Base-by-base conservation (phyloP, 495 filamentous ascomycete genomes). In the Annulohypoxylon bovei region DNA sequence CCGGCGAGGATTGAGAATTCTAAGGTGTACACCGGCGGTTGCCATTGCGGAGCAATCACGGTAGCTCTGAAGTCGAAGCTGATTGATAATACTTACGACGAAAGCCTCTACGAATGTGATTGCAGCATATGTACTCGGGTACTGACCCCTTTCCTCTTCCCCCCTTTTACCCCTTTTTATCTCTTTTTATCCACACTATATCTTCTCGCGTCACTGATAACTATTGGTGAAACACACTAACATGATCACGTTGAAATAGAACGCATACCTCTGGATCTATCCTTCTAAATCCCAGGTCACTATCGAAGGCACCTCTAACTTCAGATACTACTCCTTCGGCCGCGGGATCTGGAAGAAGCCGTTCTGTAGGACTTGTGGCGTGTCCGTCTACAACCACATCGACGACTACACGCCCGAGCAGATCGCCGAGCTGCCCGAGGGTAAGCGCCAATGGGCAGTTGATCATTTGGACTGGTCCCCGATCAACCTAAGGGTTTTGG, bases 31-130 rank as follows among this genome's bases (percentile, higher is more conserved):
- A 75, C 57, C 6, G 78, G 78, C 14, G 60, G 70, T 7, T 80
- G 78, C 52, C 78, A 80, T 65, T 80, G 78, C 32, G 77, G 78
- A 32, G 68, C 60, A 4, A 60, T 78, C 28, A 76, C 72, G 0
- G 11, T 78, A n/a, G 70, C 74, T 3, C 12, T 80, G 4, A 76
- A 76, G 56, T 68, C 56, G 27, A 74, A 74, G 62, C 67, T 67
- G 7, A 62, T 76, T 12, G 50, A 71, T 28, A 44, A 32, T 14
- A 75, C 71, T 27, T 80, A 75, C 71, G 56, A 68, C 9, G 70
- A 40, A 7, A 33, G 16, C 0, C 18, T 75, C 1, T 23, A 67
- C 1, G 67, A 75, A 12, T 62, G 70, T 52, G 65, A 78, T 46
- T 79, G 78, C 52, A 77, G 77, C 35, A 74, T 73, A 33, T 79